Conservation (phyloP, 495 filamentous ascomycete genomes). For the Aspergillus leporis region DNA sequence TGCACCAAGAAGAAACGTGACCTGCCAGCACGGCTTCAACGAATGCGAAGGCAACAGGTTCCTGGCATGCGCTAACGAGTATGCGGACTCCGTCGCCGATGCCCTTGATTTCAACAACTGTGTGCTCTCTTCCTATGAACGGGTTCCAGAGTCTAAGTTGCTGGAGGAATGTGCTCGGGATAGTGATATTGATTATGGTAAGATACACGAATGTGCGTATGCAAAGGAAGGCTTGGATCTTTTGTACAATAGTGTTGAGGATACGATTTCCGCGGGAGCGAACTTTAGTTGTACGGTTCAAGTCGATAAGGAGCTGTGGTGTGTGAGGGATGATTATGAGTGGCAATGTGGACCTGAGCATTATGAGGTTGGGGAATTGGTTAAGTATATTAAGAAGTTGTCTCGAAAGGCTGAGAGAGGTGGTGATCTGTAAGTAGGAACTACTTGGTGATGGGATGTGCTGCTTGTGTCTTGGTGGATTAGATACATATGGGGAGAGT, state of each 20-base stretch:
- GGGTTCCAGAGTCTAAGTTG: not conserved
- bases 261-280: not conserved
- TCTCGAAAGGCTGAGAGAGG: not conserved
- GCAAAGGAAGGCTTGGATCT: not conserved
- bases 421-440: too few species aligned
- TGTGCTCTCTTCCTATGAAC: not conserved
- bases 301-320: not conserved
- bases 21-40: too few species aligned
- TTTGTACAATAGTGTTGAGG: not conserved
- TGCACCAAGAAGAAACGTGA: too few species aligned
- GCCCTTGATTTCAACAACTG: too few species aligned
- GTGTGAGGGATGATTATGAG: not conserved
- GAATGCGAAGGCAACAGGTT: too few species aligned
- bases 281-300: conserved; percentile 1
- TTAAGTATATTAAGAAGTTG: not conserved
- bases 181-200: not conserved
- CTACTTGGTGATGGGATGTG: too few species aligned
- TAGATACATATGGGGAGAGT: too few species aligned
- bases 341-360: not conserved
- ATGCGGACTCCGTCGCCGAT: too few species aligned
- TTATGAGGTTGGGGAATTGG: not conserved
- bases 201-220: not conserved
- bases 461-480: too few species aligned
- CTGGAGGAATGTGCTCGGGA: too few species aligned
- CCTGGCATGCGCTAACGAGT: too few species aligned